Evolutionary conservation across 2,329 filamentous ascomycete genomes (phyloP).

Genomic region (Dactylellina parvicollis): DNA sequence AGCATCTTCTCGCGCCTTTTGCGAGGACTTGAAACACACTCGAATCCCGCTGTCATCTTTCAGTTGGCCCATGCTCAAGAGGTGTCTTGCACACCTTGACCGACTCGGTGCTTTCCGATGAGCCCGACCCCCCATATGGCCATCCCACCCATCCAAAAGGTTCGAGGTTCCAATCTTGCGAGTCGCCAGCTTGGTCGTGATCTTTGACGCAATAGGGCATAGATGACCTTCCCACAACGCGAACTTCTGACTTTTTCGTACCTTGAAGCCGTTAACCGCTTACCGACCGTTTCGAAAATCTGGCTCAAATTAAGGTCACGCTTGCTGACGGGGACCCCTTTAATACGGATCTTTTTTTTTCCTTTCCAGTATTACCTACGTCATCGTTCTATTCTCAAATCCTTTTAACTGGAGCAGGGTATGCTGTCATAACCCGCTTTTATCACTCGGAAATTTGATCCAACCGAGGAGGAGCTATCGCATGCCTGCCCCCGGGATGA

Average conservation of each 20-base stretch:
- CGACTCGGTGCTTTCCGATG: conserved; percentile 44
- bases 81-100: conserved; percentile 32
- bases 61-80: not conserved
- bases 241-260: not conserved
- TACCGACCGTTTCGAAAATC: not conserved
- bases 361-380: too few species aligned
- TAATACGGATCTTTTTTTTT: conserved; percentile 5
- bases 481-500: too few species aligned
- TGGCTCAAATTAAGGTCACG: too few species aligned
- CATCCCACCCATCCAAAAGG: not conserved
- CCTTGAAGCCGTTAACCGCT: not conserved
- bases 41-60: conserved; percentile 29
- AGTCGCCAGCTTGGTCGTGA: not conserved
- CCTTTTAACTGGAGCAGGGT: conserved; percentile 1
- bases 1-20: not conserved
- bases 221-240: conserved; percentile 1
- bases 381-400: not conserved
- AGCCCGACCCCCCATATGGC: not conserved
- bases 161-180: not conserved
- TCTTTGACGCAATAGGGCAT: conserved; percentile 47
- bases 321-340: too few species aligned
- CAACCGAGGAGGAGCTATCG: not conserved
- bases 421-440: conserved; percentile 11
- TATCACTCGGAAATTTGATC: not conserved
- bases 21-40: conserved; percentile 27